Base-by-base conservation (phyloP, 768 basidiomycete species). In the Daedaleopsis nitida region DNA sequence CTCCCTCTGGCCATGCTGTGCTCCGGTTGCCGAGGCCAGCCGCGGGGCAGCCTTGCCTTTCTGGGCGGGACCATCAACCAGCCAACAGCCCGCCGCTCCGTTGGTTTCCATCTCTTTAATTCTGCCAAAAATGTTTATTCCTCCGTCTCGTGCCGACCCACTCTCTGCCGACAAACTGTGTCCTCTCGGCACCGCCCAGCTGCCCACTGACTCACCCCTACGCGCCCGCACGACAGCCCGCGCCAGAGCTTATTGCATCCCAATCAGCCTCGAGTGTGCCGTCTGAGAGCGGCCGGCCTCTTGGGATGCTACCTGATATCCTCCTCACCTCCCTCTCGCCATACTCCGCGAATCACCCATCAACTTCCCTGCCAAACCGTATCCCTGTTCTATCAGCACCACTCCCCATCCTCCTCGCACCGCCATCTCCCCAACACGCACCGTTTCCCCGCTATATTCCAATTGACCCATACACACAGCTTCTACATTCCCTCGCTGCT, bases 1-100 rank as follows among this genome's bases (percentile, higher is more conserved):
- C 53, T 53, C 60, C 57, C 59, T n/a, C 59, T 32, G 27, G 60
- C 63, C 47, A 55, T 42, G 65, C 65, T 64, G 65, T 66, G 65
- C 59, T 54, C 54, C 38, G 32, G 56, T 59, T 58, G 53, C 60
- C 65, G 62, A 63, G 59, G 39, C 61, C 54, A 42, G 59, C 57
- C 58, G 53, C 16, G 21, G 34, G 14, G 12, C 45, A 51, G 43
- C 43, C 62, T 53, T 66, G 32, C 65, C 62, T 38, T 56, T 63
- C 57, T 42, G 42, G 65, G 57, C 52, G 44, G n/a, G 44, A 34
- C 27, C 48, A 50, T 55, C 62, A 64, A 63, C 50, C 54, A 53
- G 58, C 42, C 58, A 23, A 39, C 52, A 21, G n/a, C 23, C 51
- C 56, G 44, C 19, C 56, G 16, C 34, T 57, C 9, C 13, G 16